phyloP scores from a whole-genome alignment of 2,329 filamentous ascomycete species.

The Aspergillus aculeatus region DNA sequence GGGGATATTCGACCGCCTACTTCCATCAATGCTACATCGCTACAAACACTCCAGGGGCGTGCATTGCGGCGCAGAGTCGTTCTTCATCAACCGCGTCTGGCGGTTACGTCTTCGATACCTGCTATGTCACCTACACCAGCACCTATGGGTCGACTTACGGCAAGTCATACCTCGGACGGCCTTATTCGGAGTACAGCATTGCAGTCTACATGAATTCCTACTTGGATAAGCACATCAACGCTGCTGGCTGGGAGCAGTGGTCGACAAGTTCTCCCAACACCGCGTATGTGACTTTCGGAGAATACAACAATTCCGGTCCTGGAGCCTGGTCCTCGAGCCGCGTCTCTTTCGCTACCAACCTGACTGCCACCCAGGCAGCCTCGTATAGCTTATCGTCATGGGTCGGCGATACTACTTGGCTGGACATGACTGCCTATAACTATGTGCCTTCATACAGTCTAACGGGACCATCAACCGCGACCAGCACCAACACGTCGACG shows the following conservation, averaged over 20 bases:
- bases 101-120: background rate
- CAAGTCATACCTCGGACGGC: background rate
- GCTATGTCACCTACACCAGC: background rate
- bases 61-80: background rate
- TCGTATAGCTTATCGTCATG: slow-evolving; percentile 39
- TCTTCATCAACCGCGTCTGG: background rate
- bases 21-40: background rate
- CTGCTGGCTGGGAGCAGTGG: slow-evolving; percentile 21
- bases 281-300: slow-evolving; percentile 36
- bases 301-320: slow-evolving; percentile 34
- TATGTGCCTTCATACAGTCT: slow-evolving; percentile 38
- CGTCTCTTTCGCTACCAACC: slow-evolving; percentile 37
- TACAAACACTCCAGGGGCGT: background rate
- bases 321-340: slow-evolving; percentile 34
- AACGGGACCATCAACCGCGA: slow-evolving; percentile 13
- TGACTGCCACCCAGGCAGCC: slow-evolving; percentile 35
- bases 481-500: background rate
- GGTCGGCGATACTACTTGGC: slow-evolving; percentile 44
- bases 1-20: background rate
- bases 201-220: background rate
- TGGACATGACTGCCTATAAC: slow-evolving; percentile 44
- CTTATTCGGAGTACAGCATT: background rate
- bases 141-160: background rate
- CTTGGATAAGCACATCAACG: background rate
- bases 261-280: slow-evolving; percentile 34